Evolutionary conservation across 805 yeast genomes (phyloP), one percentile per base, ranked within the genome.

Genomic region (Wickerhamiella sergipiensis): DNA sequence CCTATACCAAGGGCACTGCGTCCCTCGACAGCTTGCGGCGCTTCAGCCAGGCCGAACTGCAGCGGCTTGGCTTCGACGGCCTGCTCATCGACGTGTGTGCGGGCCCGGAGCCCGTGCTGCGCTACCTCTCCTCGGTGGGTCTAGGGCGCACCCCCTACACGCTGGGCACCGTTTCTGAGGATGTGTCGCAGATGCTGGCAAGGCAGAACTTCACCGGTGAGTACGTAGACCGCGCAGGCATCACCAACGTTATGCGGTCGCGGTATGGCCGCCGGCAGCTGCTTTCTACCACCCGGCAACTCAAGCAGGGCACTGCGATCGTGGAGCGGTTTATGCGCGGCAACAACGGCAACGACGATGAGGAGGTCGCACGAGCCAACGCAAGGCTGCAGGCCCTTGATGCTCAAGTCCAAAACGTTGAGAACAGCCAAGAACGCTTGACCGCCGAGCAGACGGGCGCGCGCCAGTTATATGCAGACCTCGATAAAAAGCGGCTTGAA

Each of bases 91-190:
- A 92, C 58, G 78, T 78, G 55, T 60, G 90, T 2, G 65, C 67
- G 2, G 97, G 95, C 0, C 95, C 95, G 1, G 60, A 64, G 6
- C 75, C 76, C 9, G 94, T 90, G 1, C 61, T 86, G 48, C 72
- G 74, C 4, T 53, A 46, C 46, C 23, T 54, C 43, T 24, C 17
- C 8, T 10, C 48, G 9, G 24, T 38, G 0, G 45, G 48, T 2
- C 31, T 79, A 17, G 73, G 78, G 54, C 63, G 64, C 49, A 76
- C 85, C 26, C 96, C 97, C 0, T 80, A 83, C 6, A 61, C 85
- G 7, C 82, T 0, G 75, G 74, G 50, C 69, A 72, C 2, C 3
- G 18, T 51, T 2, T 4, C 52, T 2, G 42, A 10, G 4, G 13
- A 8, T 12, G 2, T 33, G 18, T 44, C 45, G 8, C 45, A 31